Evolutionary conservation across 192 early-diverging fungal genomes (phyloP), one percentile per base, ranked within the genome.

Genomic region (Coemansia sp.): DNA sequence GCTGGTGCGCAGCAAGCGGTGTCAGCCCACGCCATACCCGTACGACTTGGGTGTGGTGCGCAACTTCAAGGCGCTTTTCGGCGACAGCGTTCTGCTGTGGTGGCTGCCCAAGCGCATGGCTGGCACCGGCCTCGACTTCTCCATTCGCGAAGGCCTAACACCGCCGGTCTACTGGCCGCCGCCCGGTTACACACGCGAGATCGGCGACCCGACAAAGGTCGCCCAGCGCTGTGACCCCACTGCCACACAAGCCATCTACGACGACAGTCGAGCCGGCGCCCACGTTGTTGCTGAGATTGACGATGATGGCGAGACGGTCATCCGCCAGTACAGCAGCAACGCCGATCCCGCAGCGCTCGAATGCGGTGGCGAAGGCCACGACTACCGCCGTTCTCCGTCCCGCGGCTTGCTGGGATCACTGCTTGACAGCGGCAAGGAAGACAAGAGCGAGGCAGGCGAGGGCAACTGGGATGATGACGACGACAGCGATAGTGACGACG

Each of bases 1-100:
- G 47, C 78, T 81, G 22, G 62, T 81, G 32, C 62, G 64, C 24
- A 50, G 49, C 54, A 62, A 62, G n/a, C 65, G 66, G 32, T 79
- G 77, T 65, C 85, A 86, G 51, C 78, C 90, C 16, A 72, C 88
- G 7, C 85, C 94, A 18, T 94, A 88, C 68, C 94, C 96, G 3
- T 98, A 93, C 72, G 87, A 94, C 74, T 64, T 96, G 28, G 93
- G 94, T 7, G 57, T 82, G 7, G 60, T 87, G 62, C 73, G 71
- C 44, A 98, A 98, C 66, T 75, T 95, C 27, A 77, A 85, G 54
- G 61, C 82, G 12, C 85, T 96, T 14, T 84, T 98, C 54, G 96
- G 92, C n/a, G 61, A 70, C 2, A 82, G 71, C 54, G 67, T 82
- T 16, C 64, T 86, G 64, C 69, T 92, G 4, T 98, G 94, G 96